Percentiles rank a stretch among this genome's conserved stretches.
Evolutionary conservation across 176 grass and related monocot species (phyloP).

Genomic region (Juncus inflexus): DNA sequence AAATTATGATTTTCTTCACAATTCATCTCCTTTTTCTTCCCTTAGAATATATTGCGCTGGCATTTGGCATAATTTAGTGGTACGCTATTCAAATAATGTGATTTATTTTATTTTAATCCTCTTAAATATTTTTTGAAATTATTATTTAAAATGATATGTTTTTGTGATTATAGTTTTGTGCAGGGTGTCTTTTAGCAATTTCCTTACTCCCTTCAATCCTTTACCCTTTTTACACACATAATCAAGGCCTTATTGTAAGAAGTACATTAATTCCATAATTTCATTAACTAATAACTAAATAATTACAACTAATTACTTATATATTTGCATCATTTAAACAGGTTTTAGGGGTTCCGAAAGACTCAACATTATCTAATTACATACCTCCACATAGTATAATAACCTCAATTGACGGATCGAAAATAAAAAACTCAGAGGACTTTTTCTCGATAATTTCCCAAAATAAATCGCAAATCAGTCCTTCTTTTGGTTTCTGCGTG

Average conservation of each 20-base stretch:
- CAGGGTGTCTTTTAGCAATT: constrained; percentile 52
- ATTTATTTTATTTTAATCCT: constrained; percentile 12
- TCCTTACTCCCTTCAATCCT: constrained; percentile 62
- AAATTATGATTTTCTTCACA: constrained; percentile 58
- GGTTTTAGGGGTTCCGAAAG: constrained; percentile 53
- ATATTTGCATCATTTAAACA: constrained; percentile 27
- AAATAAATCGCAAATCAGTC: constrained; percentile 38
- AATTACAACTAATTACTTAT: too few relatives aligned
- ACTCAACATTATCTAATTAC: constrained; percentile 56
- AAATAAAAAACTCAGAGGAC: constrained; percentile 54
- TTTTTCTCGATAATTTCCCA: constrained; percentile 52
- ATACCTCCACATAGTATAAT: constrained; percentile 75
- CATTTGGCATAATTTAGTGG: constrained; percentile 88
- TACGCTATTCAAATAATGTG: constrained; percentile 36
- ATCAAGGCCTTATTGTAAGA: constrained; percentile 61
- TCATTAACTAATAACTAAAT: constrained; percentile 24
- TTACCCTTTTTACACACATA: constrained; percentile 54
- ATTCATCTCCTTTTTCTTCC: constrained; percentile 44
- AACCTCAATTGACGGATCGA: constrained; percentile 64
- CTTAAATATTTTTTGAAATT: neutral
- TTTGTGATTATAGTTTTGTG: constrained; percentile 54
- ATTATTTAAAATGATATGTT: neutral
- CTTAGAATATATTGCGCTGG: constrained; percentile 91
- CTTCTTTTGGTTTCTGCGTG: constrained; percentile 73
- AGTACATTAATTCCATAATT: constrained; percentile 14